phyloP scores from a whole-genome alignment of 208 protist species.

The Leishmania tropica region DNA sequence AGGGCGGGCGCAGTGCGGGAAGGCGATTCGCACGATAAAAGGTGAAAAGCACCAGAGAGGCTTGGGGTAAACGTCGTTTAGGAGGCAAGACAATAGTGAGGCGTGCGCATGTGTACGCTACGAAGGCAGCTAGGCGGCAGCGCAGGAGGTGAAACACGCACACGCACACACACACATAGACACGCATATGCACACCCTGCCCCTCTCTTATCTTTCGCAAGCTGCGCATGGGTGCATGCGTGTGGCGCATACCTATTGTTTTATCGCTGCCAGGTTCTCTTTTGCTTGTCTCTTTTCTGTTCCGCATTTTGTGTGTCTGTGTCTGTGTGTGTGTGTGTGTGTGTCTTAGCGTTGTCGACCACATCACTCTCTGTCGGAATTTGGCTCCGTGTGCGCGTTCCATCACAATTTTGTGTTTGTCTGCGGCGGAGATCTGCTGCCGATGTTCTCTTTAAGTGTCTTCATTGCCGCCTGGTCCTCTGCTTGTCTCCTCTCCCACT shows the following conservation, averaged over 20 bases:
- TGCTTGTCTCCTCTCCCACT: background rate
- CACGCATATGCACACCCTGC: background rate
- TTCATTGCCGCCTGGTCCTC: no score
- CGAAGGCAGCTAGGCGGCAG: background rate
- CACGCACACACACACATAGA: background rate
- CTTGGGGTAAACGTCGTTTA: background rate
- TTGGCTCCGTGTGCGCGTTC: background rate
- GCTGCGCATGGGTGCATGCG: background rate
- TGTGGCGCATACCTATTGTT: background rate
- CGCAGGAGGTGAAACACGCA: background rate
- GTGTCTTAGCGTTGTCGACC: background rate
- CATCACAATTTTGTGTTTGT: background rate
- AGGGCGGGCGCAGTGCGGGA: background rate
- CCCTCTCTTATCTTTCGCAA: background rate
- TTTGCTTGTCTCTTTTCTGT: background rate
- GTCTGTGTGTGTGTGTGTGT: background rate
- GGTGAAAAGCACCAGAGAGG: background rate
- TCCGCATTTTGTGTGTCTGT: background rate
- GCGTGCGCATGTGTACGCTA: background rate
- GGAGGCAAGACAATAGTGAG: background rate
- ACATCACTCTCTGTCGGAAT: background rate
- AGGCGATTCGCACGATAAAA: background rate
- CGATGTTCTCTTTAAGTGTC: background rate
- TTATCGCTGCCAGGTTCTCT: background rate
- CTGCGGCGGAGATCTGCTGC: background rate